A percentile compares a stretch with the other conserved stretches of the same genome.
These are phyloP conservation scores for Aotearoamyces nothofagi DNA, from an alignment of 2,329 filamentous ascomycete species.

Conservation along the genomic window DNA sequence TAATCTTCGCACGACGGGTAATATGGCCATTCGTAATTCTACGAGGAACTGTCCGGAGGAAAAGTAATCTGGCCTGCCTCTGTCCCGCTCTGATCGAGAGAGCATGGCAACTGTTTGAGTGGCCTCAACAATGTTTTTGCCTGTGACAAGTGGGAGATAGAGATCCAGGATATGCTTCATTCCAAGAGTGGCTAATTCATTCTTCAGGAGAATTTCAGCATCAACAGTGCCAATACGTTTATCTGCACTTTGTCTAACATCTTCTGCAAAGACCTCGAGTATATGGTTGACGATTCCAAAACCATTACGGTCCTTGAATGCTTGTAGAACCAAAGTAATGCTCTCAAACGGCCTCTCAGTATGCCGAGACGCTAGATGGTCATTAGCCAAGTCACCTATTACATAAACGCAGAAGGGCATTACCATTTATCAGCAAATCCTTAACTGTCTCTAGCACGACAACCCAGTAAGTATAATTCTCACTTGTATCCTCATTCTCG, in stretches of 20 bases:
- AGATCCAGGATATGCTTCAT: conserved; percentile 77
- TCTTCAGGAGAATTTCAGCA: conserved; percentile 23
- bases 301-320: conserved; percentile 72
- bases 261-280: conserved; percentile 50
- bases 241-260: conserved; percentile 32
- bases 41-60: conserved; percentile 64
- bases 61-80: conserved; percentile 44
- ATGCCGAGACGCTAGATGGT: conserved; percentile 7
- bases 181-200: conserved; percentile 31
- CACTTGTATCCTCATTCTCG: conserved; percentile 30
- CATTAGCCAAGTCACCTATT: conserved; percentile 5
- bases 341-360: conserved; percentile 29
- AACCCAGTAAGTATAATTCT: conserved; percentile 69
- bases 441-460: conserved; percentile 65
- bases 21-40: conserved; percentile 65
- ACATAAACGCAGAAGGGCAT: conserved; percentile 11
- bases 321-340: conserved; percentile 64
- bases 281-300: conserved; percentile 60
- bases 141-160: conserved; percentile 60
- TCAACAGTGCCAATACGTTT: conserved; percentile 26
- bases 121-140: conserved; percentile 70
- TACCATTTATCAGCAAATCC: conserved; percentile 62
- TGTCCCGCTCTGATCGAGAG: conserved; percentile 35
- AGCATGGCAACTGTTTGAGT: conserved; percentile 40
- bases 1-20: conserved; percentile 61